phyloP scores from a whole-genome alignment of 108 stramenopile genomes.

The Chaetoceros muelleri region DNA sequence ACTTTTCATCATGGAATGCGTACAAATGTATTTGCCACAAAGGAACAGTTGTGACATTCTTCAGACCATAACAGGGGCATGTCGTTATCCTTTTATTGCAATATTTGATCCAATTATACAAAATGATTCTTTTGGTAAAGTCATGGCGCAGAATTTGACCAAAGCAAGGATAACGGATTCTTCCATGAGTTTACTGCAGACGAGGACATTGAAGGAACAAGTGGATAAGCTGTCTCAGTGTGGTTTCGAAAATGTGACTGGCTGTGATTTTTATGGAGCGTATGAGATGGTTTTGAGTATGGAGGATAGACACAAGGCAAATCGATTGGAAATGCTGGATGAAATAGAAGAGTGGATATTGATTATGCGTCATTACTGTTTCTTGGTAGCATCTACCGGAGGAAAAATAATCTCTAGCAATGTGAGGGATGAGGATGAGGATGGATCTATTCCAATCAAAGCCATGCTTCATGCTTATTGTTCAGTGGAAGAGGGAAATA shows the following conservation, averaged over 20 bases:
- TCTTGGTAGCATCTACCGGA: constrained; percentile 24
- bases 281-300: constrained; percentile 48
- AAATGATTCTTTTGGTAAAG: constrained; percentile 53
- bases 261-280: constrained; percentile 75
- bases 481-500: neutral
- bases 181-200: constrained; percentile 39
- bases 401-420: no score
- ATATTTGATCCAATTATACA: constrained; percentile 64
- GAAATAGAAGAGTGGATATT: constrained; percentile 77
- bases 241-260: constrained; percentile 48
- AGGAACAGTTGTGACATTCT: constrained; percentile 21
- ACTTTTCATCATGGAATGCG: constrained; percentile 67
- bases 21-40: constrained; percentile 73
- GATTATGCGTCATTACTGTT: constrained; percentile 76
- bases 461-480: neutral
- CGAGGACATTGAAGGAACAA: constrained; percentile 46
- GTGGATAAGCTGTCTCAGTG: constrained; percentile 22
- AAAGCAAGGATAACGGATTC: constrained; percentile 35
- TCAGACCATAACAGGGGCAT: constrained; percentile 4
- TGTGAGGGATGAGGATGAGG: neutral
- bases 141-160: constrained; percentile 65
- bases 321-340: constrained; percentile 72
- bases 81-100: constrained; percentile 17
- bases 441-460: neutral
- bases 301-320: constrained; percentile 44